Base-by-base conservation (phyloP, 2,329 filamentous ascomycete genomes). In the Beauveria rudraprayagi region DNA sequence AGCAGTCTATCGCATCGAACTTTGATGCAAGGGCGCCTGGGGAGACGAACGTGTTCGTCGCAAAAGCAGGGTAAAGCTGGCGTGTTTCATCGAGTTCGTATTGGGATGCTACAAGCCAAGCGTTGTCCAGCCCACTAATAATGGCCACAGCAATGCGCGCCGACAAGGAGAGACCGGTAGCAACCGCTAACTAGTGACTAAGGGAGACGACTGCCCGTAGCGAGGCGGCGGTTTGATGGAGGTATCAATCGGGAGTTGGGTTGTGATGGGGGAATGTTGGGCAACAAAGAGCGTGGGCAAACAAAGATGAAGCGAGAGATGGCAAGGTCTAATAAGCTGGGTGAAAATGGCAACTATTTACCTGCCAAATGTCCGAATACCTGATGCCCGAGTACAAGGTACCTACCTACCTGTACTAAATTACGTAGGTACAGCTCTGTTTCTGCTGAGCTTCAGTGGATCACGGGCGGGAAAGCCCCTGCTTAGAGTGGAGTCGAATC, bases 101-200 rank as follows among this genome's bases (percentile, higher is more conserved):
- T 56, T 43, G 19, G 26, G 40, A n/a, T 40, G 19, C 53, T 22
- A n/a, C 52, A 44, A 11, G 53, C 53, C 53, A 43, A 41, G 53
- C 28, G 24, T 56, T 30, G 37, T 10, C 37, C 37, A 56, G 53
- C 53, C 53, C 53, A 56, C 53, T 56, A 56, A 56, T 56, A 56
- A 43, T 56, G 17, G 37, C 26, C 37, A 43, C 53, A 19, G 24
- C 40, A 56, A 56, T 56, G 44, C 44, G 5, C 11, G 17, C 26
- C 6, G 28, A 52, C 34, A 28, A 53, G 16, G 3, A 41, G 30
- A 41, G 51, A 3, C 51, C 17, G 19, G n/a, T 40, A 53, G 30
- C 50, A 10, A 37, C 30, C n/a, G 9, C 37, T n/a, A 16, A 4
- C 22, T 17, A 16, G 47, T 37, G 34, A 37, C 34, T 37, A 37